Evolutionary conservation across 345 rosid genomes (phyloP).

Genomic region (Bruguiera parviflora): DNA sequence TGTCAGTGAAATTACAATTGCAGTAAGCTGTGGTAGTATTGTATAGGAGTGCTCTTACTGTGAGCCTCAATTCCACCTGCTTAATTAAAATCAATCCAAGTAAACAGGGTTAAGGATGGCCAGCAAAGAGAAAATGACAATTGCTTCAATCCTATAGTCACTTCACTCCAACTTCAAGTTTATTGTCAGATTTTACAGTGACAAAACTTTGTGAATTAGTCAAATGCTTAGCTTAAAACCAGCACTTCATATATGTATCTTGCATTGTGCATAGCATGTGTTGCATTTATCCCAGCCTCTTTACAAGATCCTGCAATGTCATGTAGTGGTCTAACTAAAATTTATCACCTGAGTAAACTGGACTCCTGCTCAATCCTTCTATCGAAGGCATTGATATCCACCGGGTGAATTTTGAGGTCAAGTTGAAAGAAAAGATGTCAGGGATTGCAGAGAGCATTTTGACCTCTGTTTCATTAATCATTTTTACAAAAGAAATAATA

Average conservation of each 20-base stretch:
- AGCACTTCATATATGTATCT: too few species aligned
- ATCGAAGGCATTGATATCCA: too few species aligned
- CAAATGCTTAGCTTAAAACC: not conserved
- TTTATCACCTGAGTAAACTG: too few species aligned
- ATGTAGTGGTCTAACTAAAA: too few species aligned
- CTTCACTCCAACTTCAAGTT: not conserved
- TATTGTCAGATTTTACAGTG: not conserved
- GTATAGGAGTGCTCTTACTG: slow-evolving; percentile 51
- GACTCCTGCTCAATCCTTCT: too few species aligned
- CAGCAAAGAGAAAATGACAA: not conserved
- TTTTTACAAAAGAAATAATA: too few species aligned
- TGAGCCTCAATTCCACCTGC: slow-evolving; percentile 67
- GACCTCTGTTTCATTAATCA: too few species aligned
- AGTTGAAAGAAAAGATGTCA: too few species aligned
- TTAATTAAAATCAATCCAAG: slow-evolving; percentile 17
- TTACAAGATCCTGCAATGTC: too few species aligned
- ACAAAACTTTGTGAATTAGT: not conserved
- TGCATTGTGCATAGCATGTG: not conserved
- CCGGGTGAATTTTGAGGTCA: too few species aligned
- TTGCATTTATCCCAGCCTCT: not conserved
- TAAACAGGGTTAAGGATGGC: slow-evolving; percentile 8
- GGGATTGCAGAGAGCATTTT: too few species aligned
- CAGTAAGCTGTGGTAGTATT: slow-evolving; percentile 77
- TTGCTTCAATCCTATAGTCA: not conserved
- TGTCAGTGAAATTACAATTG: slow-evolving; percentile 59